Evolutionary conservation across 768 basidiomycete genomes (phyloP).

Genomic region (Lactarius pseudohatsudake): DNA sequence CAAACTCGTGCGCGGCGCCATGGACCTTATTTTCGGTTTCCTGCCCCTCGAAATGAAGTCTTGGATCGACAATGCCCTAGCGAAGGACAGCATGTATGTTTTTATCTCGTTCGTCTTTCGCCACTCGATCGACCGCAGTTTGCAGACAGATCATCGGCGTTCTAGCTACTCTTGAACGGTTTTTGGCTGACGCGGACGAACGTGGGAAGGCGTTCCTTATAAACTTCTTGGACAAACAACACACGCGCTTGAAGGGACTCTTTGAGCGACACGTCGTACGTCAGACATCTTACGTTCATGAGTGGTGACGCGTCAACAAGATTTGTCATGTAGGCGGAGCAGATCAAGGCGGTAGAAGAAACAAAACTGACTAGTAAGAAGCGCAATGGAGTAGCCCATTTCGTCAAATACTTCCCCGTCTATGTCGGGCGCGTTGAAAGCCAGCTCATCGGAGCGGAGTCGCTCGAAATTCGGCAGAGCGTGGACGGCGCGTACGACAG

Average conservation of each 20-base stretch:
- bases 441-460: conserved; percentile 77
- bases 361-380: conserved; percentile 92
- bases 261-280: conserved; percentile 77
- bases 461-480: conserved; percentile 69
- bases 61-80: conserved; percentile 80
- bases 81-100: conserved; percentile 71
- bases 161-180: conserved; percentile 73
- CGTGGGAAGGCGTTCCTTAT: conserved; percentile 72
- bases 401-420: conserved; percentile 88
- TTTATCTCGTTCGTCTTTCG: conserved; percentile 3
- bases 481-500: conserved; percentile 86
- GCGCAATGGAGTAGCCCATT: conserved; percentile 87
- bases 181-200: conserved; percentile 75
- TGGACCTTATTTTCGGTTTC: conserved; percentile 97
- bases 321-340: conserved; percentile 59
- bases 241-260: conserved; percentile 67
- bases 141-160: conserved; percentile 83
- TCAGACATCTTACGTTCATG: conserved; percentile 7
- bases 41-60: conserved; percentile 76
- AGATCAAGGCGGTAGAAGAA: conserved; percentile 84
- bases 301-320: conserved; percentile 17
- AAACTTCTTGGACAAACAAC: conserved; percentile 77
- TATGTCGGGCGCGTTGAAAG: conserved; percentile 83
- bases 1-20: conserved; percentile 82
- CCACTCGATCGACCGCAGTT: neutral